These are phyloP conservation scores for Acanthamoeba lugdunensis DNA, from an alignment of 208 protist species.

Conservation along the genomic window DNA sequence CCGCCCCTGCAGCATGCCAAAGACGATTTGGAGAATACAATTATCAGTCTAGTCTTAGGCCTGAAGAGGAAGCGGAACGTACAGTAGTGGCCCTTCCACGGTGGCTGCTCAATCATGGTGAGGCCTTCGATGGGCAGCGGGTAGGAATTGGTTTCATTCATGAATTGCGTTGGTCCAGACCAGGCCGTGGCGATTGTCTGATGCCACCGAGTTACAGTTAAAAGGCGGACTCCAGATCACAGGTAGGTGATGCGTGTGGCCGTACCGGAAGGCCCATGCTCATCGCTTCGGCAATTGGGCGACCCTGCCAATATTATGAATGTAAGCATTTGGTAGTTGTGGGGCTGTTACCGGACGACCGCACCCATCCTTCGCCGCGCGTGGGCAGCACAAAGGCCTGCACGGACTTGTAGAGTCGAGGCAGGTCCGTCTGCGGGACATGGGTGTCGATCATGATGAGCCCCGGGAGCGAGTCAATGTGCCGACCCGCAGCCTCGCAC, in stretches of 20 bases:
- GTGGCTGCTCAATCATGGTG: not conserved
- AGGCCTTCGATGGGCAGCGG: constrained; percentile 66
- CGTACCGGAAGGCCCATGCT: constrained; percentile 81
- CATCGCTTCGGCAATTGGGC: constrained; percentile 86
- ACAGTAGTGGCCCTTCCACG: constrained; percentile 65
- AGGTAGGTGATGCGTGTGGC: no score
- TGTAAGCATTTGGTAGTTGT: not conserved
- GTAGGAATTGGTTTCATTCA: constrained; percentile 78
- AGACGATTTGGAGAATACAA: no score
- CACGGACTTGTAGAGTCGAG: constrained; percentile 86
- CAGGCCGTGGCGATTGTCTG: constrained; percentile 83
- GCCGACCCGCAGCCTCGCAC: not conserved
- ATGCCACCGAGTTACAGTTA: not conserved
- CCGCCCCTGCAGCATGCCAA: not conserved
- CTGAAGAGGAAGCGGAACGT: not conserved
- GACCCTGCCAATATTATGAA: constrained; percentile 73
- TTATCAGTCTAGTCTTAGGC: no score
- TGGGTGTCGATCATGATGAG: constrained; percentile 47
- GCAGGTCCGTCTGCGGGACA: constrained; percentile 77
- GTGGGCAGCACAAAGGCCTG: constrained; percentile 91
- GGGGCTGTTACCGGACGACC: not conserved
- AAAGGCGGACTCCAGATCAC: no score
- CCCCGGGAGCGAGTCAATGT: not conserved
- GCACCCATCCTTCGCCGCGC: constrained; percentile 87
- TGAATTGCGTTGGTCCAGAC: constrained; percentile 84